phyloP scores from a whole-genome alignment of 2,329 filamentous ascomycete genomes.

The Botrytis pseudocinerea region DNA sequence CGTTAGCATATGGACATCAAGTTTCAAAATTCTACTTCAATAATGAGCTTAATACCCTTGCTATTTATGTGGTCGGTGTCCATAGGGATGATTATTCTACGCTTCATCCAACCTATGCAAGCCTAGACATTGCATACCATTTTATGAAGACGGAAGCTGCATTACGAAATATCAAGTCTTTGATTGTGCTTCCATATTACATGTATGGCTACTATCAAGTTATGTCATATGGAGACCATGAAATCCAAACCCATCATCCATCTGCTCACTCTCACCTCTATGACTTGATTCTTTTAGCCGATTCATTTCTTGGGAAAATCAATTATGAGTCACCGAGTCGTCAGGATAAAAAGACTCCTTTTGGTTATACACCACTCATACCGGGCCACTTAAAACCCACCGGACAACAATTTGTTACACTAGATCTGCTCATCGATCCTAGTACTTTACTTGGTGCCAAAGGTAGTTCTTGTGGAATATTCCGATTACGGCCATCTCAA shows the following conservation, averaged over 20 bases:
- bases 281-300: neutral
- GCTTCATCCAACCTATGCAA: accelerated
- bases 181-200: neutral
- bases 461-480: neutral
- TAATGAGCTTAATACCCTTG: neutral
- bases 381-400: neutral
- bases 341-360: neutral
- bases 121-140: accelerated
- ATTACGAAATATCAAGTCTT: neutral
- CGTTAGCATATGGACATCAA: neutral
- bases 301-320: neutral
- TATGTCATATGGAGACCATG: neutral
- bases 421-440: accelerated
- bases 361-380: neutral
- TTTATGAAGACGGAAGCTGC: neutral
- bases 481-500: neutral
- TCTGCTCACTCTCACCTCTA: neutral
- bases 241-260: neutral
- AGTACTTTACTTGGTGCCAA: accelerated
- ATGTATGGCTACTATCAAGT: neutral
- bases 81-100: accelerated
- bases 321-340: accelerated
- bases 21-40: neutral
- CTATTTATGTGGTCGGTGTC: neutral
- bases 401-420: neutral